Evolutionary conservation across 202 grass and related monocot species (phyloP).

Genomic region (Zoysia matrella): DNA sequence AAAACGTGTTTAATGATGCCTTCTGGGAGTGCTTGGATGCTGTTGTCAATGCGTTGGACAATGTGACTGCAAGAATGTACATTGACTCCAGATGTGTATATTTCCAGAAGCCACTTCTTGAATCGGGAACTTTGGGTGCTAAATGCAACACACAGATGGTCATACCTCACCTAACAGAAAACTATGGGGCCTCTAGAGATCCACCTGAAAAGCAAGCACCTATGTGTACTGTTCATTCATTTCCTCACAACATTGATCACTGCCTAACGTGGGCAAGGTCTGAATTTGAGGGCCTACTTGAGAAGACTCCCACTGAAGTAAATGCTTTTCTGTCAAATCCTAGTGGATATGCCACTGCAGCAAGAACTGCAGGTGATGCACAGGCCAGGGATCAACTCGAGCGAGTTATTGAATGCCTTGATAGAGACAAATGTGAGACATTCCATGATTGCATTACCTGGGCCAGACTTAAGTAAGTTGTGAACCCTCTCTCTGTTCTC

Average conservation of each 20-base stretch:
- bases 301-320: conserved; percentile 71
- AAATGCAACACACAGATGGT: conserved; percentile 99
- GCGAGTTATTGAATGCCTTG: conserved; percentile 55
- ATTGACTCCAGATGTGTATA: conserved; percentile 91
- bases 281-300: conserved; percentile 67
- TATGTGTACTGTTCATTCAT: conserved; percentile 71
- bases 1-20: conserved; percentile 94
- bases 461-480: conserved; percentile 84
- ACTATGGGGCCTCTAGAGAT: conserved; percentile 72
- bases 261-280: conserved; percentile 67
- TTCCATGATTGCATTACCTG: conserved; percentile 95
- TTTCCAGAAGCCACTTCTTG: conserved; percentile 94
- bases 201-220: conserved; percentile 75
- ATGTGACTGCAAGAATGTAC: conserved; percentile 96
- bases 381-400: conserved; percentile 62
- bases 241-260: not conserved
- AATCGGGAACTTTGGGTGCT: conserved; percentile 92
- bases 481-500: not conserved
- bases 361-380: conserved; percentile 67
- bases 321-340: conserved; percentile 64
- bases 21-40: conserved; percentile 89
- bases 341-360: conserved; percentile 48
- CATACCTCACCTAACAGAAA: conserved; percentile 88
- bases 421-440: conserved; percentile 68
- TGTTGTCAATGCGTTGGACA: conserved; percentile 93